Conservation (phyloP, 306 rosid genomes). For the Senna tora region DNA sequence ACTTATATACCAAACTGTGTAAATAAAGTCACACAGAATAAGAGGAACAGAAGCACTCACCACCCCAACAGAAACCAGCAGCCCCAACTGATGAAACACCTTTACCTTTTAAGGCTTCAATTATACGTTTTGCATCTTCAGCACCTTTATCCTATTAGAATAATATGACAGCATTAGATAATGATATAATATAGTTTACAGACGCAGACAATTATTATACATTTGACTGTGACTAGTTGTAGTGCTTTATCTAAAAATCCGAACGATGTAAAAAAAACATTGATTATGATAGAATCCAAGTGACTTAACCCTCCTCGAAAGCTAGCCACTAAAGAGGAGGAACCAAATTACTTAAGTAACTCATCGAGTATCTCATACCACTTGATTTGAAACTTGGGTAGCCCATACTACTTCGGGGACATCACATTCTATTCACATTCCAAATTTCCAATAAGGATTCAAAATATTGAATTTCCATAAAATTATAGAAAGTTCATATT, state of each 20-base stretch:
- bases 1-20: background rate
- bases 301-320: no score
- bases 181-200: background rate
- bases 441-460: background rate
- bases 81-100: conserved; percentile 72
- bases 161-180: conserved; percentile 20
- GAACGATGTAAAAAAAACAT: background rate
- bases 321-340: no score
- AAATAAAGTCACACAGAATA: background rate
- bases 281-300: no score
- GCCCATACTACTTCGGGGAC: no score
- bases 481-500: no score
- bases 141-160: conserved; percentile 59
- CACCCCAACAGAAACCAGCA: conserved; percentile 88
- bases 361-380: no score
- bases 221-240: background rate
- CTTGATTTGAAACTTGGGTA: no score
- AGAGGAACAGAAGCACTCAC: conserved; percentile 47
- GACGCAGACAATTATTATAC: background rate
- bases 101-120: conserved; percentile 66
- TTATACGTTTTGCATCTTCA: conserved; percentile 59
- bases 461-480: no score
- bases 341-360: no score
- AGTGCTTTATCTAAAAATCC: conserved; percentile 1
- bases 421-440: no score